Base-by-base conservation (phyloP, 163 green algal species). In the Scenedesmus sp. region DNA sequence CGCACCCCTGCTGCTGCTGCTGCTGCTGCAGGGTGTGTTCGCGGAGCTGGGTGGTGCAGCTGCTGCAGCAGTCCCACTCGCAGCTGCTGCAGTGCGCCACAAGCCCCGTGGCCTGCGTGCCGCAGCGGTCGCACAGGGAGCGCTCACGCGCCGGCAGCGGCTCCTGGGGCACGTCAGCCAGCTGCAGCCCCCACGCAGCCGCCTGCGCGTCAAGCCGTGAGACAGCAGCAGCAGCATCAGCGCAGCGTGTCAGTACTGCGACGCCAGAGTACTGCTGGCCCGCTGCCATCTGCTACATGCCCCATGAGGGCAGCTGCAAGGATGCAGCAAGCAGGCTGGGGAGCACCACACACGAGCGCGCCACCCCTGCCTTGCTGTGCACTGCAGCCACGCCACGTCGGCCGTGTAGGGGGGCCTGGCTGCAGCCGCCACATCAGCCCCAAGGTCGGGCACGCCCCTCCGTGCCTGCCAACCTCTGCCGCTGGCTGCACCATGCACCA, bases 111-210 rank as follows among this genome's bases (percentile, higher is more conserved):
- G 81, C 33, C 26, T 92, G 49, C 9, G 88, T 89, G 43, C 33
- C 88, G 80, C 88, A 92, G 33, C 88, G 59, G 81, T 89, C 82
- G 51, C 88, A 92, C 88, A 88, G 81, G 5, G 51, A 37, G 5
- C 81, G 44, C 42, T 88, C 80, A 16, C n/a, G 2, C 1, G 33
- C 30, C 4, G 33, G 12, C 80, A 92, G 80, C 46, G 30, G 20
- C 43, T 87, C 53, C 44, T 51, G 24, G 20, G 81, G 88, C 30
- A 92, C 80, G 12, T 37, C 30, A 24, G 33, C 44, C 40, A 92
- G 65, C 15, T 24, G 22, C 56, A 80, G 22, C 42, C 49, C 78
- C 87, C 76, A 86, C 22, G 51, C 73, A 56, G 40, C 24, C 12
- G 49, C 51, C 87, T 87, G 87, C 35, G 44, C 30, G 33, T 24